These are phyloP conservation scores for Pleurotus platypus DNA, from an alignment of 768 basidiomycete genomes.

Conservation along the genomic window DNA sequence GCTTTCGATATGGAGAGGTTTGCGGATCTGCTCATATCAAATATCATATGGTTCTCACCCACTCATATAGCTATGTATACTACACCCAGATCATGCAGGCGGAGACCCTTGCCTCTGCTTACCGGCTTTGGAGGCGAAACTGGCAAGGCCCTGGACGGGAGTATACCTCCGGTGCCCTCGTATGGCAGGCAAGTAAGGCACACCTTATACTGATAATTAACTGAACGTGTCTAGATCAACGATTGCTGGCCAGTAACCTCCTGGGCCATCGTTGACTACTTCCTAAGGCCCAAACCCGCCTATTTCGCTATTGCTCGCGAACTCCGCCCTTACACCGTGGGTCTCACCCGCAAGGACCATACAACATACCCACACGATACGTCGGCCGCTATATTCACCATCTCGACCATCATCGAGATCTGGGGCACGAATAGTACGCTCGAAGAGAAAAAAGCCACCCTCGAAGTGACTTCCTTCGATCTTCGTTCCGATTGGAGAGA, in stretches of 20 bases:
- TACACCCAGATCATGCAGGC: constrained; percentile 97
- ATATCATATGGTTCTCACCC: constrained; percentile 10
- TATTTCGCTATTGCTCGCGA: constrained; percentile 87
- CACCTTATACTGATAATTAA: neutral
- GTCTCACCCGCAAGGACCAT: constrained; percentile 77
- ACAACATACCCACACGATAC: constrained; percentile 53
- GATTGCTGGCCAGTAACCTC: constrained; percentile 95
- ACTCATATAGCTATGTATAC: constrained; percentile 69
- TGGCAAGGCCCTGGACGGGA: constrained; percentile 87
- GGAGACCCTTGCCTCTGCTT: constrained; percentile 84
- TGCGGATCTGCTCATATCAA: constrained; percentile 5
- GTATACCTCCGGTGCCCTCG: constrained; percentile 86
- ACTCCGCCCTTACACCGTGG: constrained; percentile 75
- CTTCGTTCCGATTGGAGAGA: constrained; percentile 61
- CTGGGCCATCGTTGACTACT: constrained; percentile 94
- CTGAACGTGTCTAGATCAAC: constrained; percentile 50
- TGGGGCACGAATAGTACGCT: constrained; percentile 88
- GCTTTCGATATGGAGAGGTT: constrained; percentile 85
- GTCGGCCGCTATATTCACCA: constrained; percentile 64
- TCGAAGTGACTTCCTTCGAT: constrained; percentile 67
- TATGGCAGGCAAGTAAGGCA: constrained; percentile 78
- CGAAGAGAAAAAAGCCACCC: constrained; percentile 47
- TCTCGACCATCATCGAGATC: constrained; percentile 68
- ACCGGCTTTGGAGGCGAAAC: constrained; percentile 86
- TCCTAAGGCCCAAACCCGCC: constrained; percentile 88